A percentile compares a stretch with the other conserved stretches of the same genome.
These are phyloP conservation scores for Diospyros lotus DNA, from an alignment of 148 eudicot genomes.

Conservation along the genomic window DNA sequence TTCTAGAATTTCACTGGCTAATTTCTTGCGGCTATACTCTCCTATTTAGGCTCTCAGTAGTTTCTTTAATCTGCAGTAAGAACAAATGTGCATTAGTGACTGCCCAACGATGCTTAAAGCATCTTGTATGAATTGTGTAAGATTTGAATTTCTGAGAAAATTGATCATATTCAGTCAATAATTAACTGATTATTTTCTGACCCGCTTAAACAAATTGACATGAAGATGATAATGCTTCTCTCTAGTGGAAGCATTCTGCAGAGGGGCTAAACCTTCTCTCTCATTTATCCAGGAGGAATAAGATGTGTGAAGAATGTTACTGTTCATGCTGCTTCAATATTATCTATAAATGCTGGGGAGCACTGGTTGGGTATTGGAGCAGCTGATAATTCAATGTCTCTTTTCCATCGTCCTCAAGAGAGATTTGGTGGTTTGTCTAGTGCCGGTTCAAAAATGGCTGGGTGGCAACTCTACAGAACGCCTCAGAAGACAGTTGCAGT, in stretches of 20 bases:
- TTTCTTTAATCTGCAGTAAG: too few species aligned
- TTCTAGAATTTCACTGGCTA: background rate
- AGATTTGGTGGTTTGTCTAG: slow-evolving; percentile 66
- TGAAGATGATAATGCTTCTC: background rate
- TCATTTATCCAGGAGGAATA: slow-evolving; percentile 43
- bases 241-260: background rate
- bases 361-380: slow-evolving; percentile 97
- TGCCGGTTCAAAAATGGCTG: slow-evolving; percentile 64
- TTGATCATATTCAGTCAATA: background rate
- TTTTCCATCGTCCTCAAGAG: slow-evolving; percentile 87
- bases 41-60: background rate
- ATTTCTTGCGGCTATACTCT: background rate
- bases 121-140: background rate
- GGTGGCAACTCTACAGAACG: slow-evolving; percentile 97
- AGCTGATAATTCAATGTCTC: slow-evolving; percentile 96
- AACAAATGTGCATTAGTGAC: background rate
- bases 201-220: background rate
- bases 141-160: background rate
- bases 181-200: background rate
- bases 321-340: slow-evolving; percentile 59
- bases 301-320: slow-evolving; percentile 84
- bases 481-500: slow-evolving; percentile 86
- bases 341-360: slow-evolving; percentile 81
- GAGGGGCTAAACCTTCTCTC: background rate
- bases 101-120: background rate